Conservation (phyloP, 805 yeast species). For the Kazachstania martiniae region DNA sequence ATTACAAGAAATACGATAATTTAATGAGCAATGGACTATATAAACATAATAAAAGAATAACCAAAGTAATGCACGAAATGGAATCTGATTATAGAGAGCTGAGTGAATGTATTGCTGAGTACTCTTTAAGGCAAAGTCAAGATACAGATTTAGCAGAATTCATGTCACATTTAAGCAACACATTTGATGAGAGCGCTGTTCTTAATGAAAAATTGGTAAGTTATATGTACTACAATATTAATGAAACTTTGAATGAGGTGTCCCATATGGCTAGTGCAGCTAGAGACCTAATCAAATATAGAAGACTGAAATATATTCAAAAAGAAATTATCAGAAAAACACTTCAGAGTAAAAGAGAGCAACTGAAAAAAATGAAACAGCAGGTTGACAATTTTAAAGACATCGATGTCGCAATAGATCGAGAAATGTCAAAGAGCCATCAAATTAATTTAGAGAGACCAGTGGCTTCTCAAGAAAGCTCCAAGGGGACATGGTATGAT, state of each 20-base stretch:
- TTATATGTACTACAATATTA: slow-evolving; percentile 22
- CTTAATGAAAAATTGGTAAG: slow-evolving; percentile 21
- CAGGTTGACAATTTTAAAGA: slow-evolving; percentile 17
- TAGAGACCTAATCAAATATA: slow-evolving; percentile 22
- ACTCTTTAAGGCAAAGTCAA: slow-evolving; percentile 14
- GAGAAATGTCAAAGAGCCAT: slow-evolving; percentile 14
- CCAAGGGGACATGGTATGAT: slow-evolving; percentile 9
- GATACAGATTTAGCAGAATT: slow-evolving; percentile 21
- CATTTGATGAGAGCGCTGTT: slow-evolving; percentile 17
- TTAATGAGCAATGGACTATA: slow-evolving; percentile 19
- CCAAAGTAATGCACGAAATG: slow-evolving; percentile 17
- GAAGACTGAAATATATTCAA: slow-evolving; percentile 24
- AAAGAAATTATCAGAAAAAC: slow-evolving; percentile 18
- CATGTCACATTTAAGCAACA: slow-evolving; percentile 19
- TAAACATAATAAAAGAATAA: slow-evolving; percentile 21
- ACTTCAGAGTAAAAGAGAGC: slow-evolving; percentile 14
- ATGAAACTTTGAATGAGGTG: slow-evolving; percentile 25
- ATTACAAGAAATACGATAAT: slow-evolving; percentile 21
- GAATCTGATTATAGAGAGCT: slow-evolving; percentile 19
- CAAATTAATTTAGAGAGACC: slow-evolving; percentile 13
- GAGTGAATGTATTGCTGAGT: slow-evolving; percentile 18
- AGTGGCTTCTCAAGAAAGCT: neutral
- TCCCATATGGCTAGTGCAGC: slow-evolving; percentile 25
- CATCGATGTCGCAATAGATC: slow-evolving; percentile 16
- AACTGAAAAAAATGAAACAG: slow-evolving; percentile 18